A percentile compares a stretch with the other conserved stretches of the same genome.
These are phyloP conservation scores for Rhodomyrtus psidioides DNA, from an alignment of 441 rosid species.

Conservation along the genomic window DNA sequence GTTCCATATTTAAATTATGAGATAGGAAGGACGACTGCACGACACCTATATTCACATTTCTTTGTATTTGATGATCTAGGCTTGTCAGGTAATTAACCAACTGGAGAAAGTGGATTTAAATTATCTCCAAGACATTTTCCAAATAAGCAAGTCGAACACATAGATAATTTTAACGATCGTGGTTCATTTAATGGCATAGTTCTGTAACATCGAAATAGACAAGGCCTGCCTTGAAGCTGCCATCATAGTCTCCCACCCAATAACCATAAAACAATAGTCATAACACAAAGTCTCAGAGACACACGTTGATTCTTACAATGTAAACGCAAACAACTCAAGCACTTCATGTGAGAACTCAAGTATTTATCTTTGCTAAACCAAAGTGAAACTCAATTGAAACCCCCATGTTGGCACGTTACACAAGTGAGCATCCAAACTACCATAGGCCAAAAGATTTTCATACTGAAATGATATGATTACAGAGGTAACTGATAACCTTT, in stretches of 20 bases:
- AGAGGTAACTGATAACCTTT: conserved; percentile 41
- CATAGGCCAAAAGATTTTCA: background rate
- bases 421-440: background rate
- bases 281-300: background rate
- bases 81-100: background rate
- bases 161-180: background rate
- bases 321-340: background rate
- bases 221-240: background rate
- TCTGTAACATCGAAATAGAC: background rate
- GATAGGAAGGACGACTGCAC: background rate
- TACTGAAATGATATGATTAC: background rate
- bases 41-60: background rate
- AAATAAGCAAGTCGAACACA: background rate
- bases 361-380: background rate
- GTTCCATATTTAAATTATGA: background rate
- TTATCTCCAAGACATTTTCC: background rate
- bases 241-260: background rate
- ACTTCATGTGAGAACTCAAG: background rate
- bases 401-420: background rate
- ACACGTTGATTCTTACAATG: background rate
- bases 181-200: background rate
- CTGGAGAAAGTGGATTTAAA: background rate
- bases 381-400: background rate
- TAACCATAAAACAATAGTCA: background rate
- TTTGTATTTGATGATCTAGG: background rate